A percentile compares a stretch with the other conserved stretches of the same genome.
Evolutionary conservation across 2,329 filamentous ascomycete genomes (phyloP).

Genomic region (Orbilia ellipsospora): DNA sequence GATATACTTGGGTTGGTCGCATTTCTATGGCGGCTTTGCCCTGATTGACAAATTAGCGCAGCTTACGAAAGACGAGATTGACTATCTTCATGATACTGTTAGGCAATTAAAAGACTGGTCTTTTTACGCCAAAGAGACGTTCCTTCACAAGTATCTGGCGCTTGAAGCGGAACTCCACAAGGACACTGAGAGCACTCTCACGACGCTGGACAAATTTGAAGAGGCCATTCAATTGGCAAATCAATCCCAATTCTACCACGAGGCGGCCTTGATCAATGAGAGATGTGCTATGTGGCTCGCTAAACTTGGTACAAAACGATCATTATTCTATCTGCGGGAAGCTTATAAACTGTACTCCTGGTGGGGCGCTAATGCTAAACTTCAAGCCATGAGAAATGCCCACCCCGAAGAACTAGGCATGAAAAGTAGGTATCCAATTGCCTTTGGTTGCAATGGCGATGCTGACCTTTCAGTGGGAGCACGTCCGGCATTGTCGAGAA

Average conservation of each 20-base stretch:
- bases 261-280: slow-evolving; percentile 59
- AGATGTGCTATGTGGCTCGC: slow-evolving; percentile 58
- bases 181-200: slow-evolving; percentile 56
- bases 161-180: slow-evolving; percentile 58
- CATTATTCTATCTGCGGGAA: slow-evolving; percentile 57
- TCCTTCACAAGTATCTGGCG: slow-evolving; percentile 58
- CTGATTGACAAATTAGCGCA: slow-evolving; percentile 56
- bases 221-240: slow-evolving; percentile 58
- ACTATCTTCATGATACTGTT: slow-evolving; percentile 57
- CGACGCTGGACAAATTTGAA: slow-evolving; percentile 59
- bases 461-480: slow-evolving; percentile 24
- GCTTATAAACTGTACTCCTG: slow-evolving; percentile 58
- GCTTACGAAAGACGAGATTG: slow-evolving; percentile 56
- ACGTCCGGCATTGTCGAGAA: slow-evolving; percentile 49
- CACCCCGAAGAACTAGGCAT: slow-evolving; percentile 58
- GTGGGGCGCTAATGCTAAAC: slow-evolving; percentile 59
- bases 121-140: slow-evolving; percentile 57
- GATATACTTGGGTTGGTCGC: slow-evolving; percentile 58
- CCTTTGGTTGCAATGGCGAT: slow-evolving; percentile 18
- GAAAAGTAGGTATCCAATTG: slow-evolving; percentile 43
- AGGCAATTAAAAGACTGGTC: slow-evolving; percentile 58
- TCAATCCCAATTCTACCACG: slow-evolving; percentile 58
- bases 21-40: slow-evolving; percentile 59
- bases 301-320: slow-evolving; percentile 57
- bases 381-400: slow-evolving; percentile 56